These are phyloP conservation scores for Globisporangium solare DNA, from an alignment of 352 stramenopile genomes.

Conservation along the genomic window DNA sequence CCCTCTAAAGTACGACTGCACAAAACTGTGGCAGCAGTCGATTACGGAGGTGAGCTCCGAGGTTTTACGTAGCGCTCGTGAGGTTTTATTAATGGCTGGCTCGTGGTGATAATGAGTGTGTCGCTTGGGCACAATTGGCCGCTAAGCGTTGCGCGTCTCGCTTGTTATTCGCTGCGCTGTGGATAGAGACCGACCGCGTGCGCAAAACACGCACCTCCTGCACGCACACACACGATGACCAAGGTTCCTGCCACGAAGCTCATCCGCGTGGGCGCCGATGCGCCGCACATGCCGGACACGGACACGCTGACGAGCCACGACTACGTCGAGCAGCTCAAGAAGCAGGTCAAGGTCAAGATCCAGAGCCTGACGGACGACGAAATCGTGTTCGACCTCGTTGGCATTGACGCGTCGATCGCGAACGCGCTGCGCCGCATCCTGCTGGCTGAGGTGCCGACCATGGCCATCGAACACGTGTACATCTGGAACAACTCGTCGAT, in stretches of 20 bases:
- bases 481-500: conserved; percentile 94
- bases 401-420: conserved; percentile 89
- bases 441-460: conserved; percentile 88
- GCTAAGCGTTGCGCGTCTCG: neutral
- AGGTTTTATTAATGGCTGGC: conserved; percentile 10
- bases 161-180: neutral
- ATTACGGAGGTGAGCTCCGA: neutral
- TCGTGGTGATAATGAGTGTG: neutral
- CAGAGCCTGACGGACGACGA: conserved; percentile 79
- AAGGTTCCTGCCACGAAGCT: conserved; percentile 64
- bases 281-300: conserved; percentile 74
- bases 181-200: neutral
- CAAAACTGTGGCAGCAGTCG: neutral
- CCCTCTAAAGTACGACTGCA: neutral
- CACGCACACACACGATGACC: conserved; percentile 31
- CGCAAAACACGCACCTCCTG: neutral
- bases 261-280: conserved; percentile 70
- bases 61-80: neutral
- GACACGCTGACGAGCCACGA: conserved; percentile 67
- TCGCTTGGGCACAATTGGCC: conserved; percentile 6
- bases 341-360: conserved; percentile 83
- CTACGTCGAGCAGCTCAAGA: conserved; percentile 82
- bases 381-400: conserved; percentile 91
- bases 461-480: conserved; percentile 94
- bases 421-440: conserved; percentile 91